Evolutionary conservation across 345 rosid genomes (phyloP).

Genomic region (Eucalyptus dawsonii): DNA sequence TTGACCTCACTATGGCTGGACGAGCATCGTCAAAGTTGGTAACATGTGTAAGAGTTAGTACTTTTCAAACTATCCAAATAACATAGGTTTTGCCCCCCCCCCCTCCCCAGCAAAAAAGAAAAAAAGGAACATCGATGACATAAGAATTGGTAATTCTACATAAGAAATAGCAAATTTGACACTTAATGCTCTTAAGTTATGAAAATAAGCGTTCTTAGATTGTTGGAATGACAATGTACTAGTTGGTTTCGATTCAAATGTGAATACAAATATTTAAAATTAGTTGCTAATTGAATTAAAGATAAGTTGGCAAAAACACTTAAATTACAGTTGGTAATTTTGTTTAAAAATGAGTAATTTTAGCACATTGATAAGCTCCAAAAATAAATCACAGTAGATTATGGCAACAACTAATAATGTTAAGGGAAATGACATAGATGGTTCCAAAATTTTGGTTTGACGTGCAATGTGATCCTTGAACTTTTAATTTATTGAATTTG

Average conservation of each 20-base stretch:
- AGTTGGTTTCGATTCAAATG: background rate
- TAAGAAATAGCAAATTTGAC: background rate
- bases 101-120: no score
- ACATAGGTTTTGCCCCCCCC: background rate
- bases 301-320: background rate
- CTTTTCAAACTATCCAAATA: no score
- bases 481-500: no score
- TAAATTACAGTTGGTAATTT: no score
- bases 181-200: background rate
- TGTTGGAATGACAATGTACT: background rate
- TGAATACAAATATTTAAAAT: background rate
- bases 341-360: no score
- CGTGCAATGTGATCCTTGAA: fast-evolving
- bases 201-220: background rate
- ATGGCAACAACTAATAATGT: no score
- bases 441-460: no score
- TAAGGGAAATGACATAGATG: no score
- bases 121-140: background rate
- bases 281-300: background rate
- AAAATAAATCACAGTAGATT: no score
- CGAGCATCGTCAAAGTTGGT: background rate
- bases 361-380: no score
- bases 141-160: background rate
- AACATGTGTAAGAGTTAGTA: background rate
- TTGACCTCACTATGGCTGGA: fast-evolving